Conservation (phyloP, 2,329 filamentous ascomycete species). For the Aureobasidium namibiae region DNA sequence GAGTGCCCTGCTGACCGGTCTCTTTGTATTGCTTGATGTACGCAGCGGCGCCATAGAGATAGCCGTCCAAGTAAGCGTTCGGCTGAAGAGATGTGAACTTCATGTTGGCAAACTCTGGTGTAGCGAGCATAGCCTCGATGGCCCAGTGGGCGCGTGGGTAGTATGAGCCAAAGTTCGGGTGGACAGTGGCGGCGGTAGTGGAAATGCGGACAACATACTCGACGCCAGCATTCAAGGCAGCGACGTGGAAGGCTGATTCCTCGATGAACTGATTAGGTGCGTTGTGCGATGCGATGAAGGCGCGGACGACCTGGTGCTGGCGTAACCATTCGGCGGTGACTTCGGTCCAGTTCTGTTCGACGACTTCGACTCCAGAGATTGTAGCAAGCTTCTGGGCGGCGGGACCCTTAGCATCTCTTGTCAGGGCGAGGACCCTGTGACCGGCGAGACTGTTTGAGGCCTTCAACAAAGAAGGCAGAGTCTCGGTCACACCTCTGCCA, state of each 20-base stretch:
- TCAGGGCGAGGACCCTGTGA: neutral
- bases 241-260: neutral
- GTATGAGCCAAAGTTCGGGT: neutral
- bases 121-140: neutral
- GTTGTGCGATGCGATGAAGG: neutral
- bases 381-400: neutral
- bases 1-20: neutral
- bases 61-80: neutral
- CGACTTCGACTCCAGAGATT: neutral
- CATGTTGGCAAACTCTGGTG: neutral
- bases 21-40: neutral
- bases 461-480: neutral
- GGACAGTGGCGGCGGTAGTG: neutral
- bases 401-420: neutral
- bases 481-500: neutral
- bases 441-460: neutral
- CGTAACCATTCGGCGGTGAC: neutral
- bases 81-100: neutral
- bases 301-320: neutral
- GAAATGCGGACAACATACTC: neutral
- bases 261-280: neutral
- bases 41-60: neutral
- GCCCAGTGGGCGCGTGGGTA: neutral
- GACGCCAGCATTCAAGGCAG: neutral
- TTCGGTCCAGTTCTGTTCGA: neutral